These are phyloP conservation scores for Trypanosoma rangeli DNA, from an alignment of 208 protist genomes.

Conservation along the genomic window DNA sequence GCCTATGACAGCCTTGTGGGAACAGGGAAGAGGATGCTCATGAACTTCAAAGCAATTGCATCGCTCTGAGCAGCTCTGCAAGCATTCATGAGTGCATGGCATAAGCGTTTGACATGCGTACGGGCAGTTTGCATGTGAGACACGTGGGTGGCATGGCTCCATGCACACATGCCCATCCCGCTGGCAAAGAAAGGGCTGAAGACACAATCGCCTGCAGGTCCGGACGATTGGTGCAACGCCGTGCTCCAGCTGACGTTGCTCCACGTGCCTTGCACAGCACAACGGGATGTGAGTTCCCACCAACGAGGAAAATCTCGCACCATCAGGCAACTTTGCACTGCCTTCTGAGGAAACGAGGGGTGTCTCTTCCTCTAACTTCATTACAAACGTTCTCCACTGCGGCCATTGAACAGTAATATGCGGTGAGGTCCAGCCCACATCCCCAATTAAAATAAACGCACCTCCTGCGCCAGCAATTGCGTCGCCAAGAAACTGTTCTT, in stretches of 20 bases:
- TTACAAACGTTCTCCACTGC: constrained; percentile 63
- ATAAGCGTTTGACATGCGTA: constrained; percentile 60
- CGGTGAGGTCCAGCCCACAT: constrained; percentile 71
- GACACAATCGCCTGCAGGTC: constrained; percentile 60
- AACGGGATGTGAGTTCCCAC: constrained; percentile 65
- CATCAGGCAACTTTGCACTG: constrained; percentile 4
- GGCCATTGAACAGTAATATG: constrained; percentile 58
- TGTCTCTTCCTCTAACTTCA: constrained; percentile 58
- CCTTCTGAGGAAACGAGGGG: constrained; percentile 39
- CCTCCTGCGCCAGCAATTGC: constrained; percentile 50
- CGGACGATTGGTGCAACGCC: constrained; percentile 44
- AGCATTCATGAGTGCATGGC: constrained; percentile 76
- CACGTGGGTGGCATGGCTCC: constrained; percentile 55
- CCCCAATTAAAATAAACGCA: constrained; percentile 71
- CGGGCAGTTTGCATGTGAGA: constrained; percentile 48
- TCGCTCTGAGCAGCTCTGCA: constrained; percentile 47
- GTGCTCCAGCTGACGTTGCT: constrained; percentile 71
- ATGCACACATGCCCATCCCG: constrained; percentile 59
- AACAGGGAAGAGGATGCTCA: constrained; percentile 58
- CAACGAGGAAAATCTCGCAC: constrained; percentile 53
- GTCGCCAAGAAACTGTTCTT: constrained; percentile 51
- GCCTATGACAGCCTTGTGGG: constrained; percentile 67
- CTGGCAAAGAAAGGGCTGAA: constrained; percentile 58
- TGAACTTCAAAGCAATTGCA: constrained; percentile 87
- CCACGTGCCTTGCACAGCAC: constrained; percentile 72